phyloP scores from a whole-genome alignment of 345 rosid species.

The Orychophragmus violaceus region DNA sequence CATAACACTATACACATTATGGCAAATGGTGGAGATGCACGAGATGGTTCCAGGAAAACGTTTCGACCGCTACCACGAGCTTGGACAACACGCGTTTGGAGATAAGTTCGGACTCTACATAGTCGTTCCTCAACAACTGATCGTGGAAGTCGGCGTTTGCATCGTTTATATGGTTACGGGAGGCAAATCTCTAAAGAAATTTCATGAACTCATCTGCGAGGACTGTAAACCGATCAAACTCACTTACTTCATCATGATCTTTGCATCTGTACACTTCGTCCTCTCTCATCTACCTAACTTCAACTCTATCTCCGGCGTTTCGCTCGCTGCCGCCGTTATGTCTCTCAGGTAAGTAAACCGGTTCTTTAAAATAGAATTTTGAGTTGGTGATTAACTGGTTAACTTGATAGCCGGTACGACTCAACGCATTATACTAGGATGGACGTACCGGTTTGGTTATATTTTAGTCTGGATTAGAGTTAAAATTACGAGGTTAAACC shows the following conservation, averaged over 20 bases:
- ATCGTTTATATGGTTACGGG: conserved; percentile 82
- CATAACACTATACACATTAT: conserved; percentile 64
- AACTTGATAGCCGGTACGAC: background rate
- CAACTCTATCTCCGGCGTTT: conserved; percentile 63
- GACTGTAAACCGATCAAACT: conserved; percentile 41
- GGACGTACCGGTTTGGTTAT: background rate
- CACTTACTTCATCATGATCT: conserved; percentile 75
- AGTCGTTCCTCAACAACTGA: conserved; percentile 68
- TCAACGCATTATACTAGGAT: background rate
- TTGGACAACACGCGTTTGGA: conserved; percentile 79
- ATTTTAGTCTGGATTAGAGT: background rate
- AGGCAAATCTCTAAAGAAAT: conserved; percentile 52
- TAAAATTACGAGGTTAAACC: background rate
- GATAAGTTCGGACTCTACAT: conserved; percentile 70
- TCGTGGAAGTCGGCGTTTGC: conserved; percentile 59
- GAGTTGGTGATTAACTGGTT: background rate
- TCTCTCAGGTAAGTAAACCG: conserved; percentile 46
- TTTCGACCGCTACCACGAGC: conserved; percentile 72
- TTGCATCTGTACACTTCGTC: conserved; percentile 62
- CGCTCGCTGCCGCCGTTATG: conserved; percentile 74
- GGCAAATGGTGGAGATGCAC: conserved; percentile 96
- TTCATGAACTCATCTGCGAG: conserved; percentile 44
- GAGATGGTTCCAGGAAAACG: conserved; percentile 77
- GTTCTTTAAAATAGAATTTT: background rate
- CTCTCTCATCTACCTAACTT: conserved; percentile 80